Percentiles rank a stretch among this genome's conserved stretches.
phyloP scores from a whole-genome alignment of 225 moss, liverwort and hornwort species.

The Pleurozium schreberi region DNA sequence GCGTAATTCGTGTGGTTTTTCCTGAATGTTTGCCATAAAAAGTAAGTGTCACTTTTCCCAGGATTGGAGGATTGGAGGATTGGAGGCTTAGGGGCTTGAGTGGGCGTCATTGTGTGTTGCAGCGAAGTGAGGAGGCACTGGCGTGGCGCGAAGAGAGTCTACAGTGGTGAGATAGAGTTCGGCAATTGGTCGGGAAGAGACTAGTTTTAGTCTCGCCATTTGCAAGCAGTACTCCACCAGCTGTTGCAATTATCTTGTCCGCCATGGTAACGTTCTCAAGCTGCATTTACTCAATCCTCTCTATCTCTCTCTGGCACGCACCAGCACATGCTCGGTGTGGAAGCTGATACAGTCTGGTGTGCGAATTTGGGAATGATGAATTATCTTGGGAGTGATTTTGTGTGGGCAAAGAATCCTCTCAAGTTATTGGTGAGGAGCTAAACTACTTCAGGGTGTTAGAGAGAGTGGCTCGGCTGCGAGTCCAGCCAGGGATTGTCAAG shows the following conservation, averaged over 20 bases:
- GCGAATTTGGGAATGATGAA: not conserved
- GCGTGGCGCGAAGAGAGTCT: not conserved
- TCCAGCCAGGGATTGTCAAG: not conserved
- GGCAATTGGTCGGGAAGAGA: not conserved
- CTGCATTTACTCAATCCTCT: too few species aligned
- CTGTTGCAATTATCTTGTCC: not conserved
- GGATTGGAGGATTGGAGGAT: not conserved
- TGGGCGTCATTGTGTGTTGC: not conserved
- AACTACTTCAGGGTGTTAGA: not conserved
- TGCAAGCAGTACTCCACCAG: not conserved
- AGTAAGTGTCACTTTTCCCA: not conserved
- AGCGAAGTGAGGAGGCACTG: not conserved
- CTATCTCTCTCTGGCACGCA: not conserved
- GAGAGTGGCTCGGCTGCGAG: not conserved
- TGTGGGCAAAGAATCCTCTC: not conserved
- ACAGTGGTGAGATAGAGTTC: not conserved
- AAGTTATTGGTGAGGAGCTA: not conserved
- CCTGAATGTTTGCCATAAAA: not conserved
- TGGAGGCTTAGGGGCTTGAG: not conserved
- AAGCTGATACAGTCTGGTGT: not conserved
- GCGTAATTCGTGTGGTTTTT: not conserved
- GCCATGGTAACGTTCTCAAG: conserved; percentile 11
- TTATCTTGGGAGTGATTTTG: not conserved
- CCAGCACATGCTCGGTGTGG: not conserved
- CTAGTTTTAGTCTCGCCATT: not conserved